Conservation (phyloP, 2,329 filamentous ascomycete species). For the Fusarium sarcochroum region DNA sequence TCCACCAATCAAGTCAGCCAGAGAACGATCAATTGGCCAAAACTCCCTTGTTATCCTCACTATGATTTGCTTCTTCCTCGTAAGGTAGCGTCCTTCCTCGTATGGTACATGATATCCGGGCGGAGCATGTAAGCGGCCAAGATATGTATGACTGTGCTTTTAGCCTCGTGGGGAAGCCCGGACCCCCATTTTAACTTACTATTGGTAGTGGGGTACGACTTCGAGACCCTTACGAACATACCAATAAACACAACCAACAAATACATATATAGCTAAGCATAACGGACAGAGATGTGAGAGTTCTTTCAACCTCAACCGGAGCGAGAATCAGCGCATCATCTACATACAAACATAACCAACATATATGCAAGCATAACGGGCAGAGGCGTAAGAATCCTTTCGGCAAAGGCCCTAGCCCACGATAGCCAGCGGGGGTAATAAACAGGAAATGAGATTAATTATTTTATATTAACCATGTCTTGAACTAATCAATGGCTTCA, state of each 20-base stretch:
- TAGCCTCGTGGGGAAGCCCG: slow-evolving; percentile 3
- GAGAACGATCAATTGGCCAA: slow-evolving; percentile 25
- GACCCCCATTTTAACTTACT: not conserved
- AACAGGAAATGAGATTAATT: not conserved
- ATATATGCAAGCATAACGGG: too few relatives aligned
- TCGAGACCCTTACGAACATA: too few relatives aligned
- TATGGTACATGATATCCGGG: not conserved
- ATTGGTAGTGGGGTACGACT: not conserved
- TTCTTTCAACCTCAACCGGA: too few relatives aligned
- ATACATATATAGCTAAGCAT: too few relatives aligned
- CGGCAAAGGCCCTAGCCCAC: too few relatives aligned
- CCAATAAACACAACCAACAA: too few relatives aligned
- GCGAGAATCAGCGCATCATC: too few relatives aligned
- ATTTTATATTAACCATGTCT: not conserved
- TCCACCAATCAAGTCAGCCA: slow-evolving; percentile 18
- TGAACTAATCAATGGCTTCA: slow-evolving; percentile 6
- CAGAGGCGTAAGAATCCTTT: too few relatives aligned
- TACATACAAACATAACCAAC: too few relatives aligned
- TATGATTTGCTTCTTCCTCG: not conserved
- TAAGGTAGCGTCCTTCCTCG: not conserved
- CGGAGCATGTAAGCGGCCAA: slow-evolving; percentile 3
- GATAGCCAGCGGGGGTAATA: not conserved
- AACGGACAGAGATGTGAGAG: too few relatives aligned
- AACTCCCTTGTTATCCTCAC: not conserved
- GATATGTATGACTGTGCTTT: slow-evolving; percentile 35